These are phyloP conservation scores for Guillardia theta DNA, from an alignment of 78 protist genomes.

Conservation along the genomic window DNA sequence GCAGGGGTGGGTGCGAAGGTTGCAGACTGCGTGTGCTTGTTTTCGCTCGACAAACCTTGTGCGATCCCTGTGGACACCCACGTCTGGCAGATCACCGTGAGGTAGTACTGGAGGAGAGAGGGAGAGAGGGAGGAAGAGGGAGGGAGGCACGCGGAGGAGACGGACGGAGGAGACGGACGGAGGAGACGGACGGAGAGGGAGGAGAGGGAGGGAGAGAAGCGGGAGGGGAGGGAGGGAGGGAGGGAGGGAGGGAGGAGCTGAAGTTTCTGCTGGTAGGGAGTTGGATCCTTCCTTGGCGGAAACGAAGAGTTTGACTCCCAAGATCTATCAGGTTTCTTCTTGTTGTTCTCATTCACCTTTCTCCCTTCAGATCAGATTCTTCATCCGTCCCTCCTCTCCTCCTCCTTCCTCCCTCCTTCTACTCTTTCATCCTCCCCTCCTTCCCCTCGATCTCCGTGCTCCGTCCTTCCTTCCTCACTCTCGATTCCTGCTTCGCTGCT, in stretches of 20 bases:
- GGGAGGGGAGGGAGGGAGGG: no score
- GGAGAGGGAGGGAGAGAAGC: no score
- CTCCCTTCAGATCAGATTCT: not conserved
- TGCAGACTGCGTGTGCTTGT: constrained; percentile 88
- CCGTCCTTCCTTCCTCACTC: not conserved
- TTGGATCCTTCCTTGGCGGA: constrained; percentile 40
- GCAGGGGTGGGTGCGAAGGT: not conserved
- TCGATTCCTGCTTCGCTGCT: not conserved
- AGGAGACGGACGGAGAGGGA: no score
- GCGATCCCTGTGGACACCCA: constrained; percentile 81
- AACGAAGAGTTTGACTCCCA: constrained; percentile 51
- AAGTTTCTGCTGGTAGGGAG: no score
- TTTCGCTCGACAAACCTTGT: constrained; percentile 56
- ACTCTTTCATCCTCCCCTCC: not conserved
- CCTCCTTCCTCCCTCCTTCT: not conserved
- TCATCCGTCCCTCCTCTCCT: not conserved
- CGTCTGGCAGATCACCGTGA: constrained; percentile 68
- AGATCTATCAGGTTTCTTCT: not conserved
- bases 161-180: no score
- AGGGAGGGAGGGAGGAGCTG: no score
- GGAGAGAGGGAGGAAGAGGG: no score
- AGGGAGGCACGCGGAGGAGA: no score
- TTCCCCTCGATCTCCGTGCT: not conserved
- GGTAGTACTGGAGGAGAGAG: no score
- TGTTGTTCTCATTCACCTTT: not conserved